These are phyloP conservation scores for Neurospora sublineolata DNA, from an alignment of 495 filamentous ascomycete species.

Conservation along the genomic window DNA sequence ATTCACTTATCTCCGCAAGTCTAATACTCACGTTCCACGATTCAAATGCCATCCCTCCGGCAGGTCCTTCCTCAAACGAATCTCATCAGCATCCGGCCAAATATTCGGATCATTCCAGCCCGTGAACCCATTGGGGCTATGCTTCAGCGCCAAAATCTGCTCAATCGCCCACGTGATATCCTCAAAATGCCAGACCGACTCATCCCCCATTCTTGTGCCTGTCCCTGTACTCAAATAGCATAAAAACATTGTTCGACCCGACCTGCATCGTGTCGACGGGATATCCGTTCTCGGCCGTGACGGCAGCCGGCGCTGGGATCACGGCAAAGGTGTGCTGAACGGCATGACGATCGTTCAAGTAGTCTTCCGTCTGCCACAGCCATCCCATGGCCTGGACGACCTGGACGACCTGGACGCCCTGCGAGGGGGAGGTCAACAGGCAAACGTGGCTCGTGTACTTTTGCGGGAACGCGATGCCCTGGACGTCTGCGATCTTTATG, in stretches of 20 bases:
- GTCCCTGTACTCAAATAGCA: background rate
- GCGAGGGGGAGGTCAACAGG: background rate
- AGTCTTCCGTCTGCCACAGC: background rate
- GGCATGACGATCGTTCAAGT: background rate
- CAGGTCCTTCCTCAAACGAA: background rate
- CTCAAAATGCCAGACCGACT: background rate
- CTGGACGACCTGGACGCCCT: background rate
- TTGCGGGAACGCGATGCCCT: background rate
- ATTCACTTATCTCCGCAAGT: background rate
- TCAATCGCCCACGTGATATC: background rate
- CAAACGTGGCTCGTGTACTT: background rate
- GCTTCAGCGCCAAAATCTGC: background rate
- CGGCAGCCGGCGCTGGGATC: background rate
- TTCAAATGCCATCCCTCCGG: background rate
- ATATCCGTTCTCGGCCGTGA: background rate
- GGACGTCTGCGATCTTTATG: background rate
- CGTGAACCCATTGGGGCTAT: background rate
- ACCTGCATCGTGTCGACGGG: background rate
- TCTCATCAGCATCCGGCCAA: background rate
- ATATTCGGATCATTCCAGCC: background rate
- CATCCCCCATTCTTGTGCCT: background rate
- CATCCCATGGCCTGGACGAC: background rate
- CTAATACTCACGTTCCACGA: background rate
- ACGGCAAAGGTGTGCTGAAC: background rate
- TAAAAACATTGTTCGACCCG: background rate